Base-by-base conservation (phyloP, 1,284 basidiomycete genomes). In the Microbotryum violaceum region DNA sequence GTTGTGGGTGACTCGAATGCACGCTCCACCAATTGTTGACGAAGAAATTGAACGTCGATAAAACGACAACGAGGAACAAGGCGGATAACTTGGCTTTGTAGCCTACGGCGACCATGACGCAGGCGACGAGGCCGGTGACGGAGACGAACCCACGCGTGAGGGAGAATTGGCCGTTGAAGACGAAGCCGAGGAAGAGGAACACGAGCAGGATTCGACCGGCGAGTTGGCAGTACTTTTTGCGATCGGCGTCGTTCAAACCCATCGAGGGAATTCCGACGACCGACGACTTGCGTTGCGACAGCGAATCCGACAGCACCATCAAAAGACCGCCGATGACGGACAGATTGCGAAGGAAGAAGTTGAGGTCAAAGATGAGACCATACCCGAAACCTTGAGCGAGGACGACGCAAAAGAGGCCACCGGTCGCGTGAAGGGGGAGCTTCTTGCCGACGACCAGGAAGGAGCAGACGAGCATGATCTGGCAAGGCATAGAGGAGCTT, bases 81-180 rank as follows among this genome's bases (percentile, higher is more conserved):
- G 94, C 94, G 18, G 89, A 91, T 91, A 92, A 97, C 77, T 97
- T 94, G 72, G 96, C 94, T 80, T 98, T 98, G 85, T 97, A 98
- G 54, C 96, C 96, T 66, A 98, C 83, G 12, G 93, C 96, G 58
- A 99, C 93, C 91, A 97, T 97, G 73, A 85, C 77, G 75, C 94
- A 97, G 1, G 94, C 93, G n/a, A 72, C 74, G 45, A 78, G 60
- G 9, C 77, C 77, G 27, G 76, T 68, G 46, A 70, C 49, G 20
- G 66, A 66, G 8, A 82, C 87, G 52, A 96, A 45, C 0, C 66
- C 68, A 23, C 70, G 50, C 14, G 67, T 59, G 60, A 70, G 50
- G 0, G 67, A 69, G 27, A 65, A 66, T 56, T 70, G 70, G 12
- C 71, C 68, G 54, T 94, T 91, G 74, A 98, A 80, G 70, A 97